A percentile compares a stretch with the other conserved stretches of the same genome.
Conservation (phyloP, 106 monocot species). For the Vanilla planifolia region DNA sequence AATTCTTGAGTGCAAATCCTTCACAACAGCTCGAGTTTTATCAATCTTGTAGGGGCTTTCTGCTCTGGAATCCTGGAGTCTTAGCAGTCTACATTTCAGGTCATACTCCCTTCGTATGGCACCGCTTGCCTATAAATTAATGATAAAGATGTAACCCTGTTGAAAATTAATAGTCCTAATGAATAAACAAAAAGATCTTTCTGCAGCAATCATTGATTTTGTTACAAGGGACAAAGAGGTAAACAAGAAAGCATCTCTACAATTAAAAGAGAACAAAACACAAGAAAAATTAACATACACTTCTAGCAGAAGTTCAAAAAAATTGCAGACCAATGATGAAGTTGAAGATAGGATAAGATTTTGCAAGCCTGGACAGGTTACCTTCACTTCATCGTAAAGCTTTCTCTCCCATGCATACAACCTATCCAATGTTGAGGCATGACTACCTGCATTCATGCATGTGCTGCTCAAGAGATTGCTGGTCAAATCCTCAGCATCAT, state of each 20-base stretch:
- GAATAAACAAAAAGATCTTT: too few species aligned
- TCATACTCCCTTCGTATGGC: slow-evolving; percentile 80
- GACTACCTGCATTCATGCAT: slow-evolving; percentile 97
- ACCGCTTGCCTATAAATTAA: slow-evolving; percentile 65
- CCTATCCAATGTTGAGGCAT: slow-evolving; percentile 90
- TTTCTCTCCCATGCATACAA: slow-evolving; percentile 99
- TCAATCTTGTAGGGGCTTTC: slow-evolving; percentile 51
- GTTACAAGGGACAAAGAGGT: too few species aligned
- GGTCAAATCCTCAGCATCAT: slow-evolving; percentile 31
- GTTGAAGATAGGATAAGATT: neutral
- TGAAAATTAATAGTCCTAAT: too few species aligned
- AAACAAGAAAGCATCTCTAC: too few species aligned
- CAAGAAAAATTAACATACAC: neutral
- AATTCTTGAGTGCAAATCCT: slow-evolving; percentile 90
- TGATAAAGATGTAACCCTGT: neutral
- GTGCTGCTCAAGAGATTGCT: slow-evolving; percentile 32
- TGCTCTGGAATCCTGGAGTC: slow-evolving; percentile 57
- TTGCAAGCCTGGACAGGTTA: slow-evolving; percentile 6
- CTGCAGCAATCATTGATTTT: too few species aligned
- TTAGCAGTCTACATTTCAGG: slow-evolving; percentile 61
- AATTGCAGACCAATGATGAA: slow-evolving; percentile 2
- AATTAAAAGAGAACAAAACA: neutral
- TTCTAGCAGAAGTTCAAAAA: neutral
- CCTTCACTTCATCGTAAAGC: slow-evolving; percentile 99
- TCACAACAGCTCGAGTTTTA: slow-evolving; percentile 80